Base-by-base conservation (phyloP, 306 rosid genomes). In the Ormosia emarginata region DNA sequence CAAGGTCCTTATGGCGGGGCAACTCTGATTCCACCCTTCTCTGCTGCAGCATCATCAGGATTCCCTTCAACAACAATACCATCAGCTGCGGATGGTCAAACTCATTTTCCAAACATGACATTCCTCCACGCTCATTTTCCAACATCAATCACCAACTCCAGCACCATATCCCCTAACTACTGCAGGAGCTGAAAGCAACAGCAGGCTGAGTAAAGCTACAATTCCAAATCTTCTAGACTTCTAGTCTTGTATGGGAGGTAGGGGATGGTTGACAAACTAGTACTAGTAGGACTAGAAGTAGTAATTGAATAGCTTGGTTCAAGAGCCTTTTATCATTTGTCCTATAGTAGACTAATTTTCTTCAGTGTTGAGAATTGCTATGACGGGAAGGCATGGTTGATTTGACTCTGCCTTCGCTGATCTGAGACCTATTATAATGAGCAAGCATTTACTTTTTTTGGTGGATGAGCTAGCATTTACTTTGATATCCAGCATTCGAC, bases 1-100 rank as follows among this genome's bases (percentile, higher is more conserved):
- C 92, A 87, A 82, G 85, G 85, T 82, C 90, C 88, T 41, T 82
- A 83, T 50, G 87, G 87, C 37, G 85, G 86, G 81, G 83, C 91
- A 68, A 79, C 84, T 70, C 86, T 84, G 67, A 32, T 80, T 77
- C 91, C 93, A 53, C 85, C 86, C 72, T 88, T 93, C 91, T 89
- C 94, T 87, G 84, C 93, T 88, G 97, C 98, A 93, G 98, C 98
- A 95, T 95, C 98, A 95, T 95, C 98, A 93, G 98, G 98, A 95
- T 95, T 95, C 98, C 94, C 97, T 68, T 82, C 92, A 74, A 32
- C 91, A 47, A 61, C 72, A 15, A 52, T 79, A 29, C 83, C 90
- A 30, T 67, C 98, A 61, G 85, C 94, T 78, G 92, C 91, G 79
- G 91, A 77, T 72, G 81, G 83, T 86, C 92, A 87, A 77, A 82